Evolutionary conservation across 2,329 filamentous ascomycete genomes (phyloP).

Genomic region (Parastagonospora avenae): DNA sequence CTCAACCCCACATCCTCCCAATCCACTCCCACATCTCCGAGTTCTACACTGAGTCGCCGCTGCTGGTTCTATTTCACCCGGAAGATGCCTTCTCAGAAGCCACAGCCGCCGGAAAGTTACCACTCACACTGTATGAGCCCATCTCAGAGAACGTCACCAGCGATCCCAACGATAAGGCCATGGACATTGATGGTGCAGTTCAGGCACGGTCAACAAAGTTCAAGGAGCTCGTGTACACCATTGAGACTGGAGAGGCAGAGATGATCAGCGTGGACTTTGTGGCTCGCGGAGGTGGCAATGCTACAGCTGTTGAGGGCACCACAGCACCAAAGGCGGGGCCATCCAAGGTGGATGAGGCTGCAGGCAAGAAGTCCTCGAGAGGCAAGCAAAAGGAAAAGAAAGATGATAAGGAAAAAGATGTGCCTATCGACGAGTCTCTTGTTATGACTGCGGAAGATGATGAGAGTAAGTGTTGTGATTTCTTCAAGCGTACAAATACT

Average conservation of each 20-base stretch:
- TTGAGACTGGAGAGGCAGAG: constrained; percentile 94
- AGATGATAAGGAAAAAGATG: constrained; percentile 42
- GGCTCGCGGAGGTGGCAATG: constrained; percentile 81
- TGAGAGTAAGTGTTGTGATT: constrained; percentile 55
- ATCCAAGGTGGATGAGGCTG: constrained; percentile 49
- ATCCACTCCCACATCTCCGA: constrained; percentile 79
- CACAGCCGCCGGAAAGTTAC: constrained; percentile 76
- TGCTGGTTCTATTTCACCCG: constrained; percentile 87
- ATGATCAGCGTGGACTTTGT: constrained; percentile 98
- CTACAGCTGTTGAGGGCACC: constrained; percentile 60
- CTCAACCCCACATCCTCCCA: constrained; percentile 68
- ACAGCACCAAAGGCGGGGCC: constrained; percentile 14
- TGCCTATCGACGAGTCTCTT: constrained; percentile 39
- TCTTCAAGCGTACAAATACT: constrained; percentile 8
- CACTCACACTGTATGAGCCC: constrained; percentile 89
- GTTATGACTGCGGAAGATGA: constrained; percentile 65
- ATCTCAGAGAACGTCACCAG: constrained; percentile 47
- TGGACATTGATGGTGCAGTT: constrained; percentile 69
- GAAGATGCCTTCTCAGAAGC: constrained; percentile 57
- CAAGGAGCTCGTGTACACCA: constrained; percentile 79
- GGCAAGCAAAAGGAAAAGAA: constrained; percentile 57
- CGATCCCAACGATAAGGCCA: constrained; percentile 46
- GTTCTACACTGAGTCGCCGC: constrained; percentile 79
- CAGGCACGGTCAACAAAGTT: constrained; percentile 66
- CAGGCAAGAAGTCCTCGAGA: constrained; percentile 57